These are phyloP conservation scores for Monilinia laxa DNA, from an alignment of 2,329 filamentous ascomycete genomes.

Conservation along the genomic window DNA sequence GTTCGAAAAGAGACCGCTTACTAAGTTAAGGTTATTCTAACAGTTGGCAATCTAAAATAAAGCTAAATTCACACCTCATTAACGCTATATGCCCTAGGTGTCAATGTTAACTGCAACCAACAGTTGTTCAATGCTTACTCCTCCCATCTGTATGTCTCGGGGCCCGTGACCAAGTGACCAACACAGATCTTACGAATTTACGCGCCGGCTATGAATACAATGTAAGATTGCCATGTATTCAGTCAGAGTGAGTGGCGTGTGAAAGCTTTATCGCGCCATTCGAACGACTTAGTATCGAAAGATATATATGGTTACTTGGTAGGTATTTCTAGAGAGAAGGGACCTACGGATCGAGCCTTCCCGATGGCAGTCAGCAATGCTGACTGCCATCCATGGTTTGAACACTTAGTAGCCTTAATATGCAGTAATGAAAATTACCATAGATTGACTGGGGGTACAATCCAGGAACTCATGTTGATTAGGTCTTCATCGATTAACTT, in stretches of 20 bases:
- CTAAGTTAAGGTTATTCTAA: background rate
- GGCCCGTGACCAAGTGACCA: background rate
- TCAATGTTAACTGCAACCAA: background rate
- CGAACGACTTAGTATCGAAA: conserved; percentile 6
- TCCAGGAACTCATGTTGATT: background rate
- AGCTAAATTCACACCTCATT: background rate
- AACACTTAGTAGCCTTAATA: background rate
- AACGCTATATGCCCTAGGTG: background rate
- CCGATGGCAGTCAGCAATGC: background rate
- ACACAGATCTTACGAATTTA: conserved; percentile 5
- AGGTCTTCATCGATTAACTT: background rate
- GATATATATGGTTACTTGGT: background rate
- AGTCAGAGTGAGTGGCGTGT: background rate
- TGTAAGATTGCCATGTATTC: background rate
- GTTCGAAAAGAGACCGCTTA: conserved; percentile 6
- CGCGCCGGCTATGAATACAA: conserved; percentile 9
- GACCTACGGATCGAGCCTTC: background rate
- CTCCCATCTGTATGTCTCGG: background rate
- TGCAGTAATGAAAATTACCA: background rate
- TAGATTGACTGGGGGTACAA: background rate
- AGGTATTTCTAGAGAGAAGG: background rate
- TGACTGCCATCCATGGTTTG: no score
- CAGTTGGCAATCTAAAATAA: background rate
- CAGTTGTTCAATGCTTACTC: background rate
- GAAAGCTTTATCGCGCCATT: conserved; percentile 2